phyloP scores from a whole-genome alignment of 768 basidiomycete species.

The Gautieria morchelliformis region DNA sequence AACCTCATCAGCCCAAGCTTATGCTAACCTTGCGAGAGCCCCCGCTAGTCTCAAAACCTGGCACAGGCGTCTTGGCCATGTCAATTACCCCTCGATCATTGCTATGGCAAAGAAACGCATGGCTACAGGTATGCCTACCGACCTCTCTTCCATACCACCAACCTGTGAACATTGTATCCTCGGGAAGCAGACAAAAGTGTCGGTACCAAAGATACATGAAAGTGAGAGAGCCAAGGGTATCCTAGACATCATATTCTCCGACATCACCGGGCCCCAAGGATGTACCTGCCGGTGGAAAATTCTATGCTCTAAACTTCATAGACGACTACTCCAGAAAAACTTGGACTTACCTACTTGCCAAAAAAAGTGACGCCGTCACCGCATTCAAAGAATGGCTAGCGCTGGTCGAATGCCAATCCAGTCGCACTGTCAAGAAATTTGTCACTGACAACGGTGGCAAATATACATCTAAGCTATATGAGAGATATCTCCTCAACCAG shows the following conservation, averaged over 20 bases:
- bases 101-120: no score
- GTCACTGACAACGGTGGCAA: neutral
- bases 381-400: no score
- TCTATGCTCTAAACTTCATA: slow-evolving; percentile 9
- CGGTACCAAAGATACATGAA: slow-evolving; percentile 22
- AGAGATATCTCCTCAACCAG: no score
- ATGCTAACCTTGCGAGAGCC: no score
- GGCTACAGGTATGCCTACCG: slow-evolving; percentile 16
- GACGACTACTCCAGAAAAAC: slow-evolving; percentile 8
- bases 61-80: slow-evolving; percentile 20
- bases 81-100: slow-evolving; percentile 10
- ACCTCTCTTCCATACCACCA: slow-evolving; percentile 14
- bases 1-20: no score
- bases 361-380: neutral
- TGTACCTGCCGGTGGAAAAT: slow-evolving; percentile 12
- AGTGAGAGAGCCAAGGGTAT: neutral
- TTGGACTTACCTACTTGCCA: slow-evolving; percentile 7
- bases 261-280: slow-evolving; percentile 1
- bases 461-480: neutral
- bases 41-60: slow-evolving; percentile 11
- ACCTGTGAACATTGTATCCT: slow-evolving; percentile 27
- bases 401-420: no score
- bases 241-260: slow-evolving; percentile 6
- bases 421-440: no score
- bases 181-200: slow-evolving; percentile 27